Evolutionary conservation across 257 asterid genomes (phyloP).

Genomic region (Rubia yunnanensis): DNA sequence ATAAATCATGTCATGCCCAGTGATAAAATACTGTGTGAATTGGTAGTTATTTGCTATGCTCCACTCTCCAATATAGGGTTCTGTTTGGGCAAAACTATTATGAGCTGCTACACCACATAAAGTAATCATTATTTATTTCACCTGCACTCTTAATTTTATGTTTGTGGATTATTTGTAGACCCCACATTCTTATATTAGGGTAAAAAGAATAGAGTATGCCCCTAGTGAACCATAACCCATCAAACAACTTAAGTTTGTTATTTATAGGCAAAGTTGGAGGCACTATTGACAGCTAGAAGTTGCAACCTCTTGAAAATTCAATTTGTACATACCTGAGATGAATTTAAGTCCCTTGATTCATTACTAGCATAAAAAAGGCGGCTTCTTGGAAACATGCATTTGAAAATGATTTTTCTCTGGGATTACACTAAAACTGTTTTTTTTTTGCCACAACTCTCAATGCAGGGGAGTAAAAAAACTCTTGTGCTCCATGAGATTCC

Average conservation of each 20-base stretch:
- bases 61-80: neutral
- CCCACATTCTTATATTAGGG: neutral
- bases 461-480: slow-evolving; percentile 72
- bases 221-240: too few species aligned
- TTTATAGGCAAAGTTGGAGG: too few species aligned
- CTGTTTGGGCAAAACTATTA: too few species aligned
- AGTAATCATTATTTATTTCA: too few species aligned
- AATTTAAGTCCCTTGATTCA: neutral
- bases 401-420: slow-evolving; percentile 4
- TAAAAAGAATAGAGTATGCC: too few species aligned
- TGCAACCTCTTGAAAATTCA: too few species aligned
- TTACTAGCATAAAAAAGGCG: neutral
- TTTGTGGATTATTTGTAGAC: neutral
- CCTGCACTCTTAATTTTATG: too few species aligned
- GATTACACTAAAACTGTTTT: neutral
- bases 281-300: too few species aligned
- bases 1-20: neutral
- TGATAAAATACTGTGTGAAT: neutral
- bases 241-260: too few species aligned
- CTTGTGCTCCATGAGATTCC: slow-evolving; percentile 88
- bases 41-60: neutral
- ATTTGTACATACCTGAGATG: too few species aligned
- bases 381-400: neutral
- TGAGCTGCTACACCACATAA: too few species aligned
- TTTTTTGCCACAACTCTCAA: slow-evolving; percentile 2